Evolutionary conservation across 1,284 basidiomycete species (phyloP), one percentile per base, ranked within the genome.

Genomic region (Leccinum huronense): DNA sequence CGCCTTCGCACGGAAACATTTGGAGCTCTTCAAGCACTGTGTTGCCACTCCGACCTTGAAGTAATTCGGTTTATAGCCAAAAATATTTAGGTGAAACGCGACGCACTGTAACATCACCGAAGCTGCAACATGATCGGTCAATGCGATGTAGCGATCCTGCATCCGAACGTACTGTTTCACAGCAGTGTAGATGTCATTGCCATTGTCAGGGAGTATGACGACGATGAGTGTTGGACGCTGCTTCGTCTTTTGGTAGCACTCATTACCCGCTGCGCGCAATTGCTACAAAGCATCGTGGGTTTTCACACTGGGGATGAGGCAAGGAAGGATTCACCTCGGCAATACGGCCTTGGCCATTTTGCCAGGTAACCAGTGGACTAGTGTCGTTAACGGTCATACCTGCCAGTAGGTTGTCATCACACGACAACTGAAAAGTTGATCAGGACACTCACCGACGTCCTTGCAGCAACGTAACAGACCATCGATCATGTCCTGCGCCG

Each of bases 151-250:
- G 42, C 23, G 48, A 36, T 19, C 19, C n/a, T 30, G 14, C 14
- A 2, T 23, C 81, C 45, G 27, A 51, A 75, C 87, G 68, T 72
- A 91, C 90, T 90, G 86, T 75, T 93, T 93, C 11, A 92, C 83
- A 16, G 84, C 84, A 1, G 82, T 86, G 70, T 92, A 93, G 19
- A 91, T 84, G 59, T 91, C 88, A 51, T 88, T 86, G 0, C 85
- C 88, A 1, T 83, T 82, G 64, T 92, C 89, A 0, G 90, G 90
- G n/a, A 93, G 79, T 57, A 92, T 75, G 16, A 86, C 83, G 1
- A 92, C 83, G 19, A 91, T 79, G 2, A 91, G 79, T 6, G 79
- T 80, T 0, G 90, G 90, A 2, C 77, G 75, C 4, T 70, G 68
- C 11, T 74, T 73, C 23, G 77, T 77, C 67, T 76, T 80, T 53